Base-by-base conservation (phyloP, 2,329 filamentous ascomycete species). In the Sporothrix dimorphospora region DNA sequence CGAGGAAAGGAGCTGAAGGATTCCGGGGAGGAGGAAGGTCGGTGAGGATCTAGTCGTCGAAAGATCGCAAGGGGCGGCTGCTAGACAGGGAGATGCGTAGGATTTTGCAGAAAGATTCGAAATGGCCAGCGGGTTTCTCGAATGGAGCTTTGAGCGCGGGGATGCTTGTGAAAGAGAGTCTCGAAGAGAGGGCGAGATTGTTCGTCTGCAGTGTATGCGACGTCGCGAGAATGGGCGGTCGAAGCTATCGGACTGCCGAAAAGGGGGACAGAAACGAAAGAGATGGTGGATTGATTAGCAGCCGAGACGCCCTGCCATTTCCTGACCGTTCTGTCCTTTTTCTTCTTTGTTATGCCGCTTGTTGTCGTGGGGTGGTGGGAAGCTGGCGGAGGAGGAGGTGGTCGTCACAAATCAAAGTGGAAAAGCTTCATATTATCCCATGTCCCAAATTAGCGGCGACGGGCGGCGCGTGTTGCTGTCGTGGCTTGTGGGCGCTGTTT, bases 341-440 rank as follows among this genome's bases (percentile, higher is more conserved):
- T 67, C 40, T 7, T 65, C 30, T 47, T 47, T 47, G 40, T n/a
- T 51, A 21, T 65, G 40, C 4, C 57, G 34, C 16, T 16, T 40
- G 57, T 65, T 66, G 65, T 42, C 65, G 65, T 24, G 65, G 65
- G 47, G 27, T 21, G 65, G 65, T 2, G 9, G 30, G 65, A 27
- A 27, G 47, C 42, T 67, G 63, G 63, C 34, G 42, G 59, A 45
- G 38, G 57, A 34, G 57, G 42, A 30, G 63, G 63, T 27, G 45
- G 24, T 49, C 63, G 24, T 49, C 63, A 21, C 63, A 67, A 21
- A n/a, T 49, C 24, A 51, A 34, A 51, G 63, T 30, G 24, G 40
- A 67, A 67, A 67, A 67, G 63, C 63, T 67, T 67, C 63, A 67
- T 67, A n/a, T 49, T 67, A n/a, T 49, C n/a, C 34, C 63, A 34